phyloP scores from a whole-genome alignment of 2,329 filamentous ascomycete species.

The Calycina herbarum region DNA sequence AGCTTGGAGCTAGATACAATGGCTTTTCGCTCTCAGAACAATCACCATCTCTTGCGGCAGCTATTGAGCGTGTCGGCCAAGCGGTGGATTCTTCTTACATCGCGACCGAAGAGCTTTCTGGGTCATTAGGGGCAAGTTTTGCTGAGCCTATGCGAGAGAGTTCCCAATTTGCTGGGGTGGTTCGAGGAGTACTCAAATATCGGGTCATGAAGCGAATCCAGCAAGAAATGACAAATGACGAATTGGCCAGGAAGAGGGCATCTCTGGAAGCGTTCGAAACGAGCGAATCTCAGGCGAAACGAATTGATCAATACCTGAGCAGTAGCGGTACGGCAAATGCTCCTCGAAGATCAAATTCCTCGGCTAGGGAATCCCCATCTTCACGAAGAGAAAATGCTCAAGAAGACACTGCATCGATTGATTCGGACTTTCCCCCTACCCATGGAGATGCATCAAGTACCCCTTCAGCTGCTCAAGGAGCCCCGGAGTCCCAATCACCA shows the following conservation, averaged over 20 bases:
- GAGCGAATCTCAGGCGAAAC: constrained; percentile 87
- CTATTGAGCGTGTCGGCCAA: constrained; percentile 92
- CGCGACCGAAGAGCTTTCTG: constrained; percentile 87
- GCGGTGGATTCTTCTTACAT: constrained; percentile 96
- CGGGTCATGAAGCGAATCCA: constrained; percentile 92
- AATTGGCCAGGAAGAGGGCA: constrained; percentile 81
- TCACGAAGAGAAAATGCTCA: constrained; percentile 52
- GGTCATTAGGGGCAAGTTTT: constrained; percentile 86
- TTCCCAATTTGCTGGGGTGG: constrained; percentile 94
- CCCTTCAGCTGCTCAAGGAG: constrained; percentile 73
- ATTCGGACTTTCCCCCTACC: constrained; percentile 92
- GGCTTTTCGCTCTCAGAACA: constrained; percentile 94
- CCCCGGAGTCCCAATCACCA: constrained; percentile 48
- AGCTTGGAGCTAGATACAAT: constrained; percentile 94
- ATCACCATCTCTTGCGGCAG: constrained; percentile 81
- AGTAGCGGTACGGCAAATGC: constrained; percentile 63
- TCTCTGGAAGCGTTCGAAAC: constrained; percentile 87
- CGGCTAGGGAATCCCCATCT: constrained; percentile 50
- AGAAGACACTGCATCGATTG: constrained; percentile 86
- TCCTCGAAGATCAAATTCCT: constrained; percentile 66
- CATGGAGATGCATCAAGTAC: constrained; percentile 70
- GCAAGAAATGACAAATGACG: constrained; percentile 94
- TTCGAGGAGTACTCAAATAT: constrained; percentile 84
- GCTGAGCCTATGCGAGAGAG: constrained; percentile 98
- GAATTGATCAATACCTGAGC: constrained; percentile 90